Conservation (phyloP, 108 stramenopile genomes). For the Nitzschia putrida region DNA sequence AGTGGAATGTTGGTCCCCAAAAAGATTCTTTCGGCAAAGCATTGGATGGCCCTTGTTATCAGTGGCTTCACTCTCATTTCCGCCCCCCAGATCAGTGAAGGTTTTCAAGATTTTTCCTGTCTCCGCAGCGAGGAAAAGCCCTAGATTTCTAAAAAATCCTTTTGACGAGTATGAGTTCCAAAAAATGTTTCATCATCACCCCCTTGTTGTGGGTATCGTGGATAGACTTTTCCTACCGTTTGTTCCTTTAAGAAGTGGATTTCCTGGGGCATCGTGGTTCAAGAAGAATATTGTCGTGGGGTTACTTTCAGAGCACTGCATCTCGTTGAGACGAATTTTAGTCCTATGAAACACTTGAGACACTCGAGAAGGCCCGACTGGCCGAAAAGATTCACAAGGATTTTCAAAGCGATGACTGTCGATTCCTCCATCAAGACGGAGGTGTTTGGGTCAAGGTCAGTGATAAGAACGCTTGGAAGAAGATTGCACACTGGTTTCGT, state of each 20-base stretch:
- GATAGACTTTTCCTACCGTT: constrained; percentile 4
- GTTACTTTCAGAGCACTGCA: constrained; percentile 2
- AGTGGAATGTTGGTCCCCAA: constrained; percentile 30
- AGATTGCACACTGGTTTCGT: constrained; percentile 35
- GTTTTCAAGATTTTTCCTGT: constrained; percentile 1
- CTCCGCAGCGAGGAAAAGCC: not conserved
- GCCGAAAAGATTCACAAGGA: constrained; percentile 20
- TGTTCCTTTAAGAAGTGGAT: no score
- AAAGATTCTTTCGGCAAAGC: constrained; percentile 14
- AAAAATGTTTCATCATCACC: constrained; percentile 4
- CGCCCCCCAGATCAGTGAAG: constrained; percentile 20
- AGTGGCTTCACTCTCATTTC: constrained; percentile 17
- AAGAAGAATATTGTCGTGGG: no score
- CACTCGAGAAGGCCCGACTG: constrained; percentile 30
- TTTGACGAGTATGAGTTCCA: not conserved
- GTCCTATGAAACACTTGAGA: constrained; percentile 24
- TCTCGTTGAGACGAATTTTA: constrained; percentile 25
- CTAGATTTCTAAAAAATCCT: not conserved
- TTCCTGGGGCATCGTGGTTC: constrained; percentile 21
- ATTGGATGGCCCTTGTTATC: constrained; percentile 32
- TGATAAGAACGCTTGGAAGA: constrained; percentile 20
- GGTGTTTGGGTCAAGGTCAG: constrained; percentile 21
- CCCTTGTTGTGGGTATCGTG: constrained; percentile 34
- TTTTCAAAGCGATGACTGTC: constrained; percentile 19
- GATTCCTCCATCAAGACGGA: constrained; percentile 27